Evolutionary conservation across 345 rosid genomes (phyloP), one percentile per base, ranked within the genome.

Genomic region (Syzygium jambos): DNA sequence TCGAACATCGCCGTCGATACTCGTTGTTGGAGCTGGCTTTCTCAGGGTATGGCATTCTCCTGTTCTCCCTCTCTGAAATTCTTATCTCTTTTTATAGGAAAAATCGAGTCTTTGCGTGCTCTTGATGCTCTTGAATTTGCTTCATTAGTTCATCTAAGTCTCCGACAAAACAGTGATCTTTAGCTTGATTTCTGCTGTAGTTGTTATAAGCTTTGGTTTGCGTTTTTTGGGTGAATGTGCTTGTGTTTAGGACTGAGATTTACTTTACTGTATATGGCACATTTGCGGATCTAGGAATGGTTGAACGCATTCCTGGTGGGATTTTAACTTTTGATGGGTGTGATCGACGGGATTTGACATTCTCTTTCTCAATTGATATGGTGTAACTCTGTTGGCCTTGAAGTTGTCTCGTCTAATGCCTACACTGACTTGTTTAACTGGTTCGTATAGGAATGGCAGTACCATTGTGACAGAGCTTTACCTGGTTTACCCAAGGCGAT

Each of bases 1-100:
- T 97, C 99, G 65, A 93, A 90, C 91, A 95, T 97, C 65, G 98
- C 98, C 43, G 91, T 94, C 22, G 97, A 95, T 94, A 90, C 99
- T 49, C 93, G 96, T 55, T 95, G 96, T 91, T 97, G 99, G 98
- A 97, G 99, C 94, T 90, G 88, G 94, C 97, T 97, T 88, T 96
- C 98, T 87, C 94, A 92, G 91, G 99, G 98, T 96, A n/a, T 21
- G 55, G 55, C 85, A 46, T 16, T 46, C 34, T 52, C 25, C 80
- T 9, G 80, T 84, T 83, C 85, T 0, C 84, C 46, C 46, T 29
- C 43, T 19, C 27, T 82, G 85, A 88, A 82, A 57, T 84, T 85
- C 49, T 15, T 53, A 10, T 54, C 5, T 51, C 41, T 43, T 51
- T 21, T 27, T 14, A 10, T 15, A 30, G 25, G 46, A 19, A 73